Evolutionary conservation across 371 early-diverging fungal species (phyloP).

Genomic region (Circinella umbellata): DNA sequence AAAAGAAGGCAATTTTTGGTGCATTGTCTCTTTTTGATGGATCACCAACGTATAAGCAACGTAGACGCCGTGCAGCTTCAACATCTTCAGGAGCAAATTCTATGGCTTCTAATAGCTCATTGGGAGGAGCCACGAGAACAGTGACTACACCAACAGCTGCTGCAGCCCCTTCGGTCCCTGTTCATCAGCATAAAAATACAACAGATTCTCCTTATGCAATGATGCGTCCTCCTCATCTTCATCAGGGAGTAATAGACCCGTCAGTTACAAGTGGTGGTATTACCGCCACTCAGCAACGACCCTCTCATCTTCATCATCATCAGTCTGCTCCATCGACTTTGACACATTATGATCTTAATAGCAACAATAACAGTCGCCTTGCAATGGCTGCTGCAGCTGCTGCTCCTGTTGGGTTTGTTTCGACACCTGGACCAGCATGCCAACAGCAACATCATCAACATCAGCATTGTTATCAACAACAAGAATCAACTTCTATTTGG

Average conservation of each 20-base stretch:
- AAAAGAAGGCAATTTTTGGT: constrained; percentile 57
- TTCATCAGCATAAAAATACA: constrained; percentile 17
- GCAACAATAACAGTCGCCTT: constrained; percentile 27
- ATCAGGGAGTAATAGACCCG: too few species aligned
- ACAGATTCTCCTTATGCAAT: constrained; percentile 27
- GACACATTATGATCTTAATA: neutral
- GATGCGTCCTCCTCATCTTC: constrained; percentile 21
- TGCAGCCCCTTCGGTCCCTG: constrained; percentile 3
- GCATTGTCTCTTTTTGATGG: constrained; percentile 71
- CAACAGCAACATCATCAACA: neutral
- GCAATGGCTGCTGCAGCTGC: constrained; percentile 44
- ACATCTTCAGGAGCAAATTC: constrained; percentile 30
- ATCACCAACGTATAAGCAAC: constrained; percentile 74
- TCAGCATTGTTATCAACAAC: neutral
- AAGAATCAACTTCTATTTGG: constrained; percentile 3
- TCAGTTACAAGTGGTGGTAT: neutral
- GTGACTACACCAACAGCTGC: too few species aligned
- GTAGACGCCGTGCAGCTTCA: constrained; percentile 68
- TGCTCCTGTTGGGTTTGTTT: neutral
- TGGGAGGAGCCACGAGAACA: too few species aligned
- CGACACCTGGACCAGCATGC: too few species aligned
- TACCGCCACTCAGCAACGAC: neutral
- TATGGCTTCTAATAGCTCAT: too few species aligned
- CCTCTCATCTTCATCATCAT: constrained; percentile 24
- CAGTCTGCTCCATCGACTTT: constrained; percentile 21